Evolutionary conservation across 2,329 filamentous ascomycete genomes (phyloP), one percentile per base, ranked within the genome.

Genomic region (Colletotrichum acutatum): DNA sequence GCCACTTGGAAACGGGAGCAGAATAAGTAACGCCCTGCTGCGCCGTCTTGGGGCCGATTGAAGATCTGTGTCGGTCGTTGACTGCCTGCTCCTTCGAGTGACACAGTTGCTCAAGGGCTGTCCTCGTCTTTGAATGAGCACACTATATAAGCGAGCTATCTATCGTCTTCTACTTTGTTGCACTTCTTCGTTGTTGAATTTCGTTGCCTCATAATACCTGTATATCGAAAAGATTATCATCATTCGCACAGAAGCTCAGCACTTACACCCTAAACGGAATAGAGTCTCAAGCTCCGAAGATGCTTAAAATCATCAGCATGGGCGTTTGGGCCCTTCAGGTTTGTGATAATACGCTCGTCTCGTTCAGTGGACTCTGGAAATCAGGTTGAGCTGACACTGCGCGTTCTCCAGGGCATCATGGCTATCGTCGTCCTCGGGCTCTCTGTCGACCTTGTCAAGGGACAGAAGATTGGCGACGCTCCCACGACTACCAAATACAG

Each of bases 291-390:
- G 4, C 8, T 16, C 5, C n/a, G 6, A 63, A 5, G 1, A 74
- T 72, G 71, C 37, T 72, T 28, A 62, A 42, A 11, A 46, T 66
- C 24, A 30, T 74, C 66, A 72, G 57, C 26, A 24, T 46, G 11
- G 70, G 66, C 2, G 52, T 73, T 19, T 74, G 70, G 73, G 58
- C 37, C 32, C 37, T 74, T 32, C 73, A 74, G 73, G 73, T 74
- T 19, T 6, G 60, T 7, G 19, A n/a, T 34, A 37, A 26, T 19
- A 24, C 9, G 57, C 28, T 42, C 24, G 32, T 53, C 24, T 11
- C 34, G 34, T 11, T 12, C 6, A 5, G 6, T 56, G 2, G 1
- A 4, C 19, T 12, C n/a, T 22, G 9, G 30, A 1, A 26, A 5
- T 22, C 19, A n/a, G 7, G 30, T 12, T 12, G 24, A 34, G n/a